Conservation (phyloP, 2,329 filamentous ascomycete species). For the Blastomyces emzantsi region DNA sequence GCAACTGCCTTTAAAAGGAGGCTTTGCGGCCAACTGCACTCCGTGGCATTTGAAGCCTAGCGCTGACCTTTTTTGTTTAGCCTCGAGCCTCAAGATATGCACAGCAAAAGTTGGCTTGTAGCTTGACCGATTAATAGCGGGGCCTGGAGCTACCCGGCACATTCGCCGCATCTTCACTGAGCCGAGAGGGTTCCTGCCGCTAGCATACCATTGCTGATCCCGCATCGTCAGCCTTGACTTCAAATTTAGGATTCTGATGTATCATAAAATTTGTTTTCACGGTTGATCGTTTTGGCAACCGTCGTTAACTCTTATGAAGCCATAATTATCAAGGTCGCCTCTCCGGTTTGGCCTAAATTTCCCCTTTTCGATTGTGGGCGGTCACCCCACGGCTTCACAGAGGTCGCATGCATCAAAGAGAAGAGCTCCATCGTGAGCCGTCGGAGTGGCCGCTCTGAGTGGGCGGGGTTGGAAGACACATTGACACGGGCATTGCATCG, state of each 20-base stretch:
- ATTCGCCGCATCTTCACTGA: neutral
- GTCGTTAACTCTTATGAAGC: neutral
- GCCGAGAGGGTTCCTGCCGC: neutral
- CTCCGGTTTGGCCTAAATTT: neutral
- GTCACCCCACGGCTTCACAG: neutral
- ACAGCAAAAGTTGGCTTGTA: neutral
- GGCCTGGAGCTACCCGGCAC: neutral
- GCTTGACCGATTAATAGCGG: neutral
- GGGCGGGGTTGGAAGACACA: neutral
- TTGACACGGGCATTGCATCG: neutral
- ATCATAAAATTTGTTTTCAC: neutral
- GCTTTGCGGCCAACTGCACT: no score
- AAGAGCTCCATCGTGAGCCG: neutral
- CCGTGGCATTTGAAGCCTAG: no score
- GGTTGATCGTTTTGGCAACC: neutral
- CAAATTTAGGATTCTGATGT: constrained; percentile 2
- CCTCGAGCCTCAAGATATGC: neutral
- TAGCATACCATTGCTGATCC: neutral
- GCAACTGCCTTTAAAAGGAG: no score
- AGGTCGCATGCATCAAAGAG: neutral
- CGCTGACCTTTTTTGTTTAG: neutral
- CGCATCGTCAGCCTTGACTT: neutral
- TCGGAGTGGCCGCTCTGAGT: neutral
- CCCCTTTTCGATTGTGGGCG: neutral
- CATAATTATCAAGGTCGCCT: neutral